These are phyloP conservation scores for Ottelia alismoides DNA, from an alignment of 106 monocot genomes.

Conservation along the genomic window DNA sequence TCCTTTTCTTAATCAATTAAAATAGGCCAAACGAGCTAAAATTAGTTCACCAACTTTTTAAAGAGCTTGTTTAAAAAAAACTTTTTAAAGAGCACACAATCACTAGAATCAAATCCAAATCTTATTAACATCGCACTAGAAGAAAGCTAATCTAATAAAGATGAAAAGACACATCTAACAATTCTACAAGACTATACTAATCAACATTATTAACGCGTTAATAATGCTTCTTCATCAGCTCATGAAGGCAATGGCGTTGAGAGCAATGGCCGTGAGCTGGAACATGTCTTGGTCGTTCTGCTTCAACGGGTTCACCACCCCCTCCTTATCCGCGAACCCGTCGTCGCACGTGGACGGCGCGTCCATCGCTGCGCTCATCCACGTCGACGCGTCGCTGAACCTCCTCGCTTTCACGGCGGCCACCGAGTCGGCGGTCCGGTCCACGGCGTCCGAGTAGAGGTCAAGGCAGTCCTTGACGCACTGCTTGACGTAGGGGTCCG, in stretches of 20 bases:
- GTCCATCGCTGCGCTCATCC: conserved; percentile 19
- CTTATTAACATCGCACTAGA: too few species aligned
- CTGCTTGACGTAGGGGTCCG: neutral
- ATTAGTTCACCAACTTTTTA: too few species aligned
- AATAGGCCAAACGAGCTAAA: too few species aligned
- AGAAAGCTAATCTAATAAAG: too few species aligned
- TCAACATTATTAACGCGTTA: too few species aligned
- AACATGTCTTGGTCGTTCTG: conserved; percentile 10
- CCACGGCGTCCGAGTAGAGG: conserved; percentile 13
- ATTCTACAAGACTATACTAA: too few species aligned
- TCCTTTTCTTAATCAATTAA: too few species aligned
- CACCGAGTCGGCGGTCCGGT: conserved; percentile 1
- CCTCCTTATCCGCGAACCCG: conserved; percentile 12
- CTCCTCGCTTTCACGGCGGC: conserved; percentile 7
- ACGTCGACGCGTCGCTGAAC: conserved; percentile 17
- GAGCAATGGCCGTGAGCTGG: conserved; percentile 15
- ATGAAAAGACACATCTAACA: too few species aligned
- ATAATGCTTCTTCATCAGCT: too few species aligned
- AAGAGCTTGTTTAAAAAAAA: too few species aligned
- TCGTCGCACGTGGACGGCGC: conserved; percentile 21
- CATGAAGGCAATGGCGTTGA: neutral
- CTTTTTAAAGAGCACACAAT: too few species aligned
- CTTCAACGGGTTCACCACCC: conserved; percentile 14
- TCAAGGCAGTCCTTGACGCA: conserved; percentile 22
- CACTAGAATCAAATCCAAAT: too few species aligned